A percentile compares a stretch with the other conserved stretches of the same genome.
phyloP scores from a whole-genome alignment of 2,329 filamentous ascomycete species.

The Aureobasidium sp. region DNA sequence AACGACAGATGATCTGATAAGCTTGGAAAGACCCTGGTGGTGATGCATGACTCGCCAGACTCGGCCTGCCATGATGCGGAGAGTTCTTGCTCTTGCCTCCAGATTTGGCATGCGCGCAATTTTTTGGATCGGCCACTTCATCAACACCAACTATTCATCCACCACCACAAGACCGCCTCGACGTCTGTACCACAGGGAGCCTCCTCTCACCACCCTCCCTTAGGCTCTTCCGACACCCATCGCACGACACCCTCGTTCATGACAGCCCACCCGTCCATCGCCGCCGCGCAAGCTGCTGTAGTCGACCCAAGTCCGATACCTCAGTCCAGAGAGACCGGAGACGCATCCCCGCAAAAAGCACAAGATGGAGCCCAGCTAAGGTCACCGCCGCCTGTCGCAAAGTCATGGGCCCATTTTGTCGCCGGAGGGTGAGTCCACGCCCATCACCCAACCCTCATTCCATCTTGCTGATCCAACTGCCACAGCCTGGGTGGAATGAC shows the following conservation, averaged over 20 bases:
- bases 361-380: slow-evolving; percentile 35
- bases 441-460: background rate
- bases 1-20: background rate
- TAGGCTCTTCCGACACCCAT: background rate
- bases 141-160: background rate
- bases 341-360: slow-evolving; percentile 43
- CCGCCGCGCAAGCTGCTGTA: slow-evolving; percentile 9
- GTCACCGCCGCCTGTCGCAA: slow-evolving; percentile 43
- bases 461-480: slow-evolving; percentile 11
- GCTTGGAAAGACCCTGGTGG: slow-evolving; percentile 7
- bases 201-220: background rate
- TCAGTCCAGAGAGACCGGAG: slow-evolving; percentile 58
- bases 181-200: background rate
- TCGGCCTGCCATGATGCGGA: background rate
- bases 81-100: background rate
- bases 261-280: slow-evolving; percentile 13
- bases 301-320: slow-evolving; percentile 19
- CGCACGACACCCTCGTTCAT: slow-evolving; percentile 13
- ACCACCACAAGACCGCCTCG: background rate
- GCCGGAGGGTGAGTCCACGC: slow-evolving; percentile 66
- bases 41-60: slow-evolving; percentile 4
- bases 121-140: background rate
- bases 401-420: slow-evolving; percentile 87
- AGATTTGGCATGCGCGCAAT: background rate
- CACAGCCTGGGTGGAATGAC: slow-evolving; percentile 80